These are phyloP conservation scores for Mycena capillaripes DNA, from an alignment of 768 basidiomycete species.

Conservation along the genomic window DNA sequence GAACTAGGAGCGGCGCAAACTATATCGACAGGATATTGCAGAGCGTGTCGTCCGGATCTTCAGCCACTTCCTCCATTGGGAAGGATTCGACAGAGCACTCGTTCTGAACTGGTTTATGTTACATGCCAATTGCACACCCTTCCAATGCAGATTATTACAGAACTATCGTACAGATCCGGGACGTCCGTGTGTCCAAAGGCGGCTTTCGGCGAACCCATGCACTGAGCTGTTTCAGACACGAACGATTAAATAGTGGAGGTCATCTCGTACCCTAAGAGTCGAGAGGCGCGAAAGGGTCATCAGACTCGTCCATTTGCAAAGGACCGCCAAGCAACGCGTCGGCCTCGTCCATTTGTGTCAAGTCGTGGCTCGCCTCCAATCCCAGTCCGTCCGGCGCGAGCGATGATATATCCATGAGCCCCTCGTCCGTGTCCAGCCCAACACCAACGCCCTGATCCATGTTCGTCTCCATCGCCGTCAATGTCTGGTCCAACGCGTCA, in stretches of 20 bases:
- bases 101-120: conserved; percentile 60
- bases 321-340: conserved; percentile 72
- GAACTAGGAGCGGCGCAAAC: conserved; percentile 86
- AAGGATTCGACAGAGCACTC: conserved; percentile 92
- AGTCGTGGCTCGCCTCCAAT: conserved; percentile 65
- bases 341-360: conserved; percentile 67
- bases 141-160: neutral
- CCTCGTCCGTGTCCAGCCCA: conserved; percentile 51
- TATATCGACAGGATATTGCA: conserved; percentile 91
- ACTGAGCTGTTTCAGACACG: too few species aligned
- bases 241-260: neutral
- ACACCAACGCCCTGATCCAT: conserved; percentile 58
- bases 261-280: neutral
- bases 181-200: neutral
- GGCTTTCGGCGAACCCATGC: too few species aligned
- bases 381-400: conserved; percentile 77
- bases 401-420: conserved; percentile 72
- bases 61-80: conserved; percentile 86
- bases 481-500: conserved; percentile 65
- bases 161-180: neutral
- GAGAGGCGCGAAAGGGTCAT: conserved; percentile 68
- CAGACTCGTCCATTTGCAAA: conserved; percentile 67
- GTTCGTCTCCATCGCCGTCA: conserved; percentile 66
- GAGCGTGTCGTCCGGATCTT: conserved; percentile 89
- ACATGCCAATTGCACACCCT: neutral